A percentile compares a stretch with the other conserved stretches of the same genome.
Evolutionary conservation across 2,329 filamentous ascomycete genomes (phyloP).

Genomic region (Rutstroemia sp.): DNA sequence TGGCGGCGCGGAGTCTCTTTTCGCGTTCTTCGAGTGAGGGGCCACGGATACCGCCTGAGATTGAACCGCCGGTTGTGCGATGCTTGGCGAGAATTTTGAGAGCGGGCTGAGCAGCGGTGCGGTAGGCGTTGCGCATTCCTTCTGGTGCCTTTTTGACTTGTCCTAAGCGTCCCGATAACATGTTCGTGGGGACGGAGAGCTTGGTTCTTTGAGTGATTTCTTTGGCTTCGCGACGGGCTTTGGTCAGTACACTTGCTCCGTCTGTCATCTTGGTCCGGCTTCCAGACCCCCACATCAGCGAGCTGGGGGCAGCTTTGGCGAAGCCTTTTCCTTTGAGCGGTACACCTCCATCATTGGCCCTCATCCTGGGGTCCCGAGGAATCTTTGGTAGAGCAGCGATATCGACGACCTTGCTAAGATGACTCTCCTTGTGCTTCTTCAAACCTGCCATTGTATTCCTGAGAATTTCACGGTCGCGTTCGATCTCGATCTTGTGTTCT

Average conservation of each 20-base stretch:
- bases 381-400: conserved; percentile 39
- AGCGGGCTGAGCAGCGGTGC: conserved; percentile 35
- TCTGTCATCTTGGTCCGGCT: conserved; percentile 45
- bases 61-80: conserved; percentile 16
- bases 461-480: conserved; percentile 50
- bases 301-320: conserved; percentile 28
- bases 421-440: conserved; percentile 48
- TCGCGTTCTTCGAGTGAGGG: conserved; percentile 32
- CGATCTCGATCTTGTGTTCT: conserved; percentile 49
- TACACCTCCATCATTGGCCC: conserved; percentile 29
- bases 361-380: conserved; percentile 32
- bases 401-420: conserved; percentile 50
- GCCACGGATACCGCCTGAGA: conserved; percentile 13
- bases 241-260: conserved; percentile 47
- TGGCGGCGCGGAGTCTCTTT: conserved; percentile 21
- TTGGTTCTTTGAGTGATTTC: conserved; percentile 44
- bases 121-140: conserved; percentile 46
- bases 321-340: conserved; percentile 23
- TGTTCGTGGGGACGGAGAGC: conserved; percentile 35
- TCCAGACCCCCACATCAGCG: conserved; percentile 39
- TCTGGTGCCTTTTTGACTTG: conserved; percentile 42
- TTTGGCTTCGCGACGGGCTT: conserved; percentile 47
- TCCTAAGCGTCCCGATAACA: conserved; percentile 27
- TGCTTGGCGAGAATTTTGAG: conserved; percentile 29
- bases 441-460: conserved; percentile 47